Conservation (phyloP, 129 eudicot genomes). For the Apium graveolens region DNA sequence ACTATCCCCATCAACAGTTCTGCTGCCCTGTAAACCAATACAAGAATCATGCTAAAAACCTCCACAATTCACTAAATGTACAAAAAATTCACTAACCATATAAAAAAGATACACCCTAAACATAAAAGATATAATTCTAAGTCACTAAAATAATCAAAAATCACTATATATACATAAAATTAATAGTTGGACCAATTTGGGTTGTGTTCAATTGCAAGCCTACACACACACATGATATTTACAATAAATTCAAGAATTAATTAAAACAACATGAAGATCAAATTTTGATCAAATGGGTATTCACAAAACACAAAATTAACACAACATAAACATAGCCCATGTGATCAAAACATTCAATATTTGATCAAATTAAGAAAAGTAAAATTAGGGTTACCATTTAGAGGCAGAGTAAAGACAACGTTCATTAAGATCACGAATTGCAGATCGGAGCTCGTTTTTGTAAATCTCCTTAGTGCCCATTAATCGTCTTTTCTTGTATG, state of each 20-base stretch:
- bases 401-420: slow-evolving; percentile 90
- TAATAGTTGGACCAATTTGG: not conserved
- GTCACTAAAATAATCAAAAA: not conserved
- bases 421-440: slow-evolving; percentile 79
- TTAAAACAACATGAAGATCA: not conserved
- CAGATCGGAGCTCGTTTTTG: slow-evolving; percentile 80
- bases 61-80: not conserved
- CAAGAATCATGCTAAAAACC: not conserved
- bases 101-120: not conserved
- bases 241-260: not conserved
- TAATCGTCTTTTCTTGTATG: slow-evolving; percentile 14
- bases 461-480: slow-evolving; percentile 57
- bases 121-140: not conserved
- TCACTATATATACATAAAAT: not conserved
- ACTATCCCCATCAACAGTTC: slow-evolving; percentile 88
- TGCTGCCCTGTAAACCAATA: slow-evolving; percentile 61
- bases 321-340: not conserved
- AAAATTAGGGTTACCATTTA: slow-evolving; percentile 52
- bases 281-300: not conserved
- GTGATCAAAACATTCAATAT: slow-evolving; percentile 3
- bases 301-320: not conserved
- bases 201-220: not conserved
- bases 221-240: not conserved
- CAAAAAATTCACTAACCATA: not conserved
- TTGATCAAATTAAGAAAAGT: not conserved